Conservation (phyloP, 2,329 filamentous ascomycete genomes). For the Ophiocordyceps camponoti-leonardi region DNA sequence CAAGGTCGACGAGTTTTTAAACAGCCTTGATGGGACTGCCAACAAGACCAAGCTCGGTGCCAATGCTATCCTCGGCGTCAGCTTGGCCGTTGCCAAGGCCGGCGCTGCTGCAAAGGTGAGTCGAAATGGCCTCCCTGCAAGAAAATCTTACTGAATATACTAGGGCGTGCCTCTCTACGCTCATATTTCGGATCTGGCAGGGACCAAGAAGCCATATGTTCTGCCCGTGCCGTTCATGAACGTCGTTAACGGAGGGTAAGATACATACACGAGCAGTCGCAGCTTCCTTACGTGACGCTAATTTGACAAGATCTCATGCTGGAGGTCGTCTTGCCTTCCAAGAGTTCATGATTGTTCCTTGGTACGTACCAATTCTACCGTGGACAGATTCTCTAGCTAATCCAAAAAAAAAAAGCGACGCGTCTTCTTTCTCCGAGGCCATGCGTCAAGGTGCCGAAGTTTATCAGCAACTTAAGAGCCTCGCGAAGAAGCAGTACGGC, state of each 20-base stretch:
- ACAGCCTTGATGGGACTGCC: slow-evolving; percentile 64
- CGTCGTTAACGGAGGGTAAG: slow-evolving; percentile 62
- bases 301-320: slow-evolving; percentile 58
- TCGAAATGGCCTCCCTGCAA: background rate
- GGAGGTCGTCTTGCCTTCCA: slow-evolving; percentile 92
- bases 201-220: slow-evolving; percentile 83
- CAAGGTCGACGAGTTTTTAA: slow-evolving; percentile 71
- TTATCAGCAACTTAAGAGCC: slow-evolving; percentile 91
- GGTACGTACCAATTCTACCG: slow-evolving; percentile 28
- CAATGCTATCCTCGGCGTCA: slow-evolving; percentile 78
- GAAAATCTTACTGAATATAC: background rate
- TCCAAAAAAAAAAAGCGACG: slow-evolving; percentile 33
- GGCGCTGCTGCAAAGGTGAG: slow-evolving; percentile 69
- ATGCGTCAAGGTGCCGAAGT: slow-evolving; percentile 94
- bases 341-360: slow-evolving; percentile 90
- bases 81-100: slow-evolving; percentile 71
- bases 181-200: slow-evolving; percentile 73
- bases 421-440: slow-evolving; percentile 84
- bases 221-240: slow-evolving; percentile 89
- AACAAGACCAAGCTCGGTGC: slow-evolving; percentile 83
- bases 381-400: background rate
- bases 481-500: slow-evolving; percentile 99
- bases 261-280: background rate
- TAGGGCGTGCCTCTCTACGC: slow-evolving; percentile 69
- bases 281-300: slow-evolving; percentile 2